phyloP scores from a whole-genome alignment of 305 asterid genomes.

The Fraxinus ornus region DNA sequence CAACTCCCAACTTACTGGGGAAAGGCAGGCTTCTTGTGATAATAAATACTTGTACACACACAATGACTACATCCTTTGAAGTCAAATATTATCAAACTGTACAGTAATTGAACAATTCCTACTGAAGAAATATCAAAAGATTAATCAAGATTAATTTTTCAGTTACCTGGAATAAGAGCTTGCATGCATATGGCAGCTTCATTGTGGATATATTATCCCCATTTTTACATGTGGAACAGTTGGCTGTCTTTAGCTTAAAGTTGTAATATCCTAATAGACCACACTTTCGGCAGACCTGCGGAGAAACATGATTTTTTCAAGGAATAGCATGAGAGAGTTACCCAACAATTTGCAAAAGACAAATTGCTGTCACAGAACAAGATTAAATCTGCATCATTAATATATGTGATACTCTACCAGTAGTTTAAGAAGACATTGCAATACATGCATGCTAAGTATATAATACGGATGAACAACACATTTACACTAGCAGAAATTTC shows the following conservation, averaged over 20 bases:
- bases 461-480: not conserved
- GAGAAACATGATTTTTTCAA: conserved; percentile 19
- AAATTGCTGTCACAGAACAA: conserved; percentile 1
- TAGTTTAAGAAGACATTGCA: not conserved
- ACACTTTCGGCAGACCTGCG: conserved; percentile 89
- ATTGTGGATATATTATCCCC: conserved; percentile 84
- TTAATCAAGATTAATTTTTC: not conserved
- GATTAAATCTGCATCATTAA: not conserved
- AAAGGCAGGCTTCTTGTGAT: not conserved
- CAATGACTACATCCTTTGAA: not conserved
- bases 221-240: conserved; percentile 80
- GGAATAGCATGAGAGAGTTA: not conserved
- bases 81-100: not conserved
- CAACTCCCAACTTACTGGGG: not conserved
- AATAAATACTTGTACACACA: not conserved
- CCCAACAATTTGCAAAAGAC: not conserved
- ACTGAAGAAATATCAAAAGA: not conserved
- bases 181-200: conserved; percentile 99
- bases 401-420: not conserved
- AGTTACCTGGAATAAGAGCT: conserved; percentile 85
- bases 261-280: conserved; percentile 84
- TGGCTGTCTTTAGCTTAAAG: conserved; percentile 61
- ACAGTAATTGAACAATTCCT: not conserved
- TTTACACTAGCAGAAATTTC: not conserved
- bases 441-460: not conserved